Evolutionary conservation across 192 early-diverging fungal species (phyloP).

Genomic region (Backusella circina): DNA sequence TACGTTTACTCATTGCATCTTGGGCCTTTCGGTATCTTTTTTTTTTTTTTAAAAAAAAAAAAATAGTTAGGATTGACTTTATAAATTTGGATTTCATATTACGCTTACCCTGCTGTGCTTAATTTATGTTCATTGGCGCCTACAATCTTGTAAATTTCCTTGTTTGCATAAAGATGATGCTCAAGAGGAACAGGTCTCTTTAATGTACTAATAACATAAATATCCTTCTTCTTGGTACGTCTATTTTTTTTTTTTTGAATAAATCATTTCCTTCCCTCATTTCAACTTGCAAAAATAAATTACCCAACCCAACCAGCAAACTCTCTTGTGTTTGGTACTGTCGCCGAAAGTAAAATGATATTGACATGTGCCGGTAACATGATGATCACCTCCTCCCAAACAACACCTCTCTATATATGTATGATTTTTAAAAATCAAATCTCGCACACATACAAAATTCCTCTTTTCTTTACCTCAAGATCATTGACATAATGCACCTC

Average conservation of each 20-base stretch:
- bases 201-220: constrained; percentile 93
- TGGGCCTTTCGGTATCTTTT: constrained; percentile 69
- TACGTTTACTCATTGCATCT: constrained; percentile 65
- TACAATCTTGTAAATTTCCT: constrained; percentile 88
- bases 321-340: constrained; percentile 96
- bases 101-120: constrained; percentile 24
- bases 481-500: constrained; percentile 99
- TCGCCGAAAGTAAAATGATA: constrained; percentile 94
- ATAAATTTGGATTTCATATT: constrained; percentile 34
- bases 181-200: constrained; percentile 95
- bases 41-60: background rate
- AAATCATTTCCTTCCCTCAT: no score
- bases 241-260: constrained; percentile 33
- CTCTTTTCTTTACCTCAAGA: constrained; percentile 35
- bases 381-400: constrained; percentile 99
- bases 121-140: constrained; percentile 69
- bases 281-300: no score
- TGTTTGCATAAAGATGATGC: constrained; percentile 86
- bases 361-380: constrained; percentile 96
- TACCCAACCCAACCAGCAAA: constrained; percentile 99
- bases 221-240: constrained; percentile 95
- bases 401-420: constrained; percentile 76
- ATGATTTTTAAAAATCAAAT: no score
- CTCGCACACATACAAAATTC: background rate
- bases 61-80: constrained; percentile 9